Conservation (phyloP, 441 rosid species). For the Capsella rubella region DNA sequence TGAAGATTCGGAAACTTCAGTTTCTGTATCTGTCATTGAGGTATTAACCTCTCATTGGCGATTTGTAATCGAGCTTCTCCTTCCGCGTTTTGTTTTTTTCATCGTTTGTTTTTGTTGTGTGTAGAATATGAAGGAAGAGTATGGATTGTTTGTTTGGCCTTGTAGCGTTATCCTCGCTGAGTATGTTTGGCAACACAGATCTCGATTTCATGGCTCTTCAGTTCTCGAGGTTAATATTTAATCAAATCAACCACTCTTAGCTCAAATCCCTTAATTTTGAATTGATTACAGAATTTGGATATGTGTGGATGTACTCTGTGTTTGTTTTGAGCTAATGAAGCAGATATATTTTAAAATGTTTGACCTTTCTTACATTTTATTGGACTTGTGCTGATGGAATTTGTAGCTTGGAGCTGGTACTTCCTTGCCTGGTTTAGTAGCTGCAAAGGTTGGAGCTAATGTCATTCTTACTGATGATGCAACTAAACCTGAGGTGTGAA, state of each 20-base stretch:
- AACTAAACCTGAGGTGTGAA: conserved; percentile 58
- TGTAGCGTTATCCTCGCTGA: conserved; percentile 73
- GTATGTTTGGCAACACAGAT: conserved; percentile 84
- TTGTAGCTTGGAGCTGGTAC: conserved; percentile 87
- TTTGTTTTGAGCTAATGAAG: conserved; percentile 15
- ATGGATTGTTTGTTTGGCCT: conserved; percentile 88
- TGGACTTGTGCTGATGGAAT: conserved; percentile 26
- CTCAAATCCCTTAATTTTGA: neutral
- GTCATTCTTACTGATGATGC: conserved; percentile 80
- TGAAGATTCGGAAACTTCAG: conserved; percentile 45
- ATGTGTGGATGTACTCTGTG: conserved; percentile 4
- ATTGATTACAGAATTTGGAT: neutral
- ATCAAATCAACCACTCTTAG: neutral
- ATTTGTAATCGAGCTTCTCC: neutral
- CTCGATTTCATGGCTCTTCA: conserved; percentile 53
- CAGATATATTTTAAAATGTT: neutral
- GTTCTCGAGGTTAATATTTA: conserved; percentile 34
- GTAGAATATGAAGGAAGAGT: conserved; percentile 87
- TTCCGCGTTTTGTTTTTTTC: neutral
- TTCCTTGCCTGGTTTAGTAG: conserved; percentile 82
- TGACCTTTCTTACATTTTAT: conserved; percentile 38
- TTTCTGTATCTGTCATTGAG: conserved; percentile 72
- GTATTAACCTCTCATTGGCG: conserved; percentile 39
- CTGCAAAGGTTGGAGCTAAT: conserved; percentile 73
- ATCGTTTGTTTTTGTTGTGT: conserved; percentile 1